Percentiles rank a stretch among this genome's conserved stretches.
These are phyloP conservation scores for Pythium dissotocum DNA, from an alignment of 352 stramenopile species.

Conservation along the genomic window DNA sequence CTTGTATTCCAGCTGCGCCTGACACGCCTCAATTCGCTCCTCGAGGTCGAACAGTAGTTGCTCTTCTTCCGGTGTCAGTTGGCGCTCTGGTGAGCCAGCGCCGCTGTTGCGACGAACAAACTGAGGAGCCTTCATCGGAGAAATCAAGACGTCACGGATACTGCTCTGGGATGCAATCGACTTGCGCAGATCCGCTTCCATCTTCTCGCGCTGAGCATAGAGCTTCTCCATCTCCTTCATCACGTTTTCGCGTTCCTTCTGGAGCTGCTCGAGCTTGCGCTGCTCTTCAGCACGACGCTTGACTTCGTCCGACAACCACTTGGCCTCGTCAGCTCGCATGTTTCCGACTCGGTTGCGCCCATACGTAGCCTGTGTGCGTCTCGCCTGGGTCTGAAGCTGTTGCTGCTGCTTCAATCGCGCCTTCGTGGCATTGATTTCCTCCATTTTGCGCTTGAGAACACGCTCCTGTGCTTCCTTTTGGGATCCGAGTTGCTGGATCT, in stretches of 20 bases:
- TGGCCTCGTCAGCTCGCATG: conserved; percentile 41
- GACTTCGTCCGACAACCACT: conserved; percentile 85
- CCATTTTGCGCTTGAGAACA: conserved; percentile 87
- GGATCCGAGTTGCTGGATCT: conserved; percentile 76
- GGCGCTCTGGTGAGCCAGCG: conserved; percentile 34
- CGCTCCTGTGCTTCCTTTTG: conserved; percentile 86
- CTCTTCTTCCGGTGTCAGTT: conserved; percentile 79
- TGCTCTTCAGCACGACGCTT: conserved; percentile 82
- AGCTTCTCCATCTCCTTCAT: conserved; percentile 82
- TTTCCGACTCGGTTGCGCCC: conserved; percentile 41
- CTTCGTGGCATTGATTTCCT: conserved; percentile 80
- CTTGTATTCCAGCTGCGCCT: conserved; percentile 88
- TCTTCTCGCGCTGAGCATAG: conserved; percentile 69
- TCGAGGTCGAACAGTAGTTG: conserved; percentile 82
- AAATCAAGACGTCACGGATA: conserved; percentile 83
- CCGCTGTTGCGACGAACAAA: conserved; percentile 48
- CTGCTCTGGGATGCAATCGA: conserved; percentile 60
- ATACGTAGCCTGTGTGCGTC: conserved; percentile 57
- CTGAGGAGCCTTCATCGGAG: conserved; percentile 54
- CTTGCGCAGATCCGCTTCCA: conserved; percentile 69
- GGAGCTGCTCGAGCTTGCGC: conserved; percentile 82
- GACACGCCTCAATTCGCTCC: conserved; percentile 84
- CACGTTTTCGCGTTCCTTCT: conserved; percentile 72
- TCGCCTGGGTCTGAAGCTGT: conserved; percentile 68
- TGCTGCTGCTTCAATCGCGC: conserved; percentile 84